These are phyloP conservation scores for Trichoderma asperelloides DNA, from an alignment of 495 filamentous ascomycete genomes.

Conservation along the genomic window DNA sequence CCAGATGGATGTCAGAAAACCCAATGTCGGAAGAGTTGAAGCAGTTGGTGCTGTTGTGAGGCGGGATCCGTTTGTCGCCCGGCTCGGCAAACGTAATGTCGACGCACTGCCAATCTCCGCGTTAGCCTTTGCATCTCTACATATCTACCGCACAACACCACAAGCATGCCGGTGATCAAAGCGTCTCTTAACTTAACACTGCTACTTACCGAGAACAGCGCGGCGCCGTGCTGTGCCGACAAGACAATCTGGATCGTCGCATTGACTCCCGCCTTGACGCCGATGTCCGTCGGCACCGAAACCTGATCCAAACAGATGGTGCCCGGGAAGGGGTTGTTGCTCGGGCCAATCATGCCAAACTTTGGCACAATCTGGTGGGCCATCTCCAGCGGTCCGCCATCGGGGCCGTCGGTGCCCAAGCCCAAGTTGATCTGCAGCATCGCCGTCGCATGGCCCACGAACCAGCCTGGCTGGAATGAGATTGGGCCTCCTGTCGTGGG, in stretches of 20 bases:
- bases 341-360: conserved; percentile 65
- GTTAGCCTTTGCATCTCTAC: neutral
- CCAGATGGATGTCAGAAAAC: neutral
- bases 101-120: neutral
- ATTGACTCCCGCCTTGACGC: conserved; percentile 39
- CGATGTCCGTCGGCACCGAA: conserved; percentile 45
- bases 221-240: conserved; percentile 16
- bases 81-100: conserved; percentile 10
- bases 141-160: too few relatives aligned
- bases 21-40: conserved; percentile 9
- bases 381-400: conserved; percentile 61
- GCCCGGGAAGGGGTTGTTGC: conserved; percentile 58
- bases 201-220: neutral
- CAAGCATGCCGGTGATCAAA: neutral
- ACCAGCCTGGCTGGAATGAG: conserved; percentile 66
- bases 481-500: conserved; percentile 63
- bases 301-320: conserved; percentile 69
- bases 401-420: conserved; percentile 41
- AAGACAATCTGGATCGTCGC: conserved; percentile 75
- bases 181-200: neutral
- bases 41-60: conserved; percentile 5
- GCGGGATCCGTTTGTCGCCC: neutral
- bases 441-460: conserved; percentile 61
- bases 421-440: conserved; percentile 77
- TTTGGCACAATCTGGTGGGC: conserved; percentile 48